phyloP scores from a whole-genome alignment of 2,329 filamentous ascomycete species.

The Lachnellula suecica region DNA sequence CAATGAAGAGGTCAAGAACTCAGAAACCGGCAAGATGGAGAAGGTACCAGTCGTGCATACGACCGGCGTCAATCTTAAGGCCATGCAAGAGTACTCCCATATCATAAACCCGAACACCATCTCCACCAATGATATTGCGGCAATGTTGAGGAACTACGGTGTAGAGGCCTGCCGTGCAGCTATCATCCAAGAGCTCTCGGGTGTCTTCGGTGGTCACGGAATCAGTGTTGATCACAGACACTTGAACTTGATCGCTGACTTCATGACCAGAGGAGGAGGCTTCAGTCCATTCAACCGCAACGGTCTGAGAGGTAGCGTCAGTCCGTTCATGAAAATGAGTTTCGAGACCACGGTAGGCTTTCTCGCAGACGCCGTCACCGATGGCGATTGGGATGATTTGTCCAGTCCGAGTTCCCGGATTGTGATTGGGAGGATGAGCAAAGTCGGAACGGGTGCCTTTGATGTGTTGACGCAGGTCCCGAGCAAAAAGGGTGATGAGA shows the following conservation, averaged over 20 bases:
- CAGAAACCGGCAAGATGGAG: constrained; percentile 46
- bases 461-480: constrained; percentile 72
- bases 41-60: constrained; percentile 67
- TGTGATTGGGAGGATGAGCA: constrained; percentile 80
- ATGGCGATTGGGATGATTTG: constrained; percentile 87
- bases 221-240: constrained; percentile 92
- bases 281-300: constrained; percentile 93
- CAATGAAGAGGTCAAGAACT: constrained; percentile 53
- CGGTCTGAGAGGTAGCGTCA: constrained; percentile 80
- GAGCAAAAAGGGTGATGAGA: constrained; percentile 16
- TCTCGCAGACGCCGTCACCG: constrained; percentile 86
- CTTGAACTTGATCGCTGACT: constrained; percentile 92
- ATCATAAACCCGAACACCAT: constrained; percentile 84
- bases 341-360: constrained; percentile 97
- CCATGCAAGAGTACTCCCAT: constrained; percentile 86
- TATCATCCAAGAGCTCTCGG: constrained; percentile 82
- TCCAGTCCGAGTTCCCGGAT: constrained; percentile 83
- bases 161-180: constrained; percentile 88
- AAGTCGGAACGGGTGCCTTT: constrained; percentile 86
- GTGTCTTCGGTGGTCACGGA: constrained; percentile 86
- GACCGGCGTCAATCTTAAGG: constrained; percentile 81
- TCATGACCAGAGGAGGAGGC: constrained; percentile 91
- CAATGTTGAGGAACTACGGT: constrained; percentile 82
- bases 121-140: constrained; percentile 88
- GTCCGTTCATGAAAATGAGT: constrained; percentile 97